A percentile compares a stretch with the other conserved stretches of the same genome.
Evolutionary conservation across 306 rosid species (phyloP).

Genomic region (Pachyrhizus erosus): DNA sequence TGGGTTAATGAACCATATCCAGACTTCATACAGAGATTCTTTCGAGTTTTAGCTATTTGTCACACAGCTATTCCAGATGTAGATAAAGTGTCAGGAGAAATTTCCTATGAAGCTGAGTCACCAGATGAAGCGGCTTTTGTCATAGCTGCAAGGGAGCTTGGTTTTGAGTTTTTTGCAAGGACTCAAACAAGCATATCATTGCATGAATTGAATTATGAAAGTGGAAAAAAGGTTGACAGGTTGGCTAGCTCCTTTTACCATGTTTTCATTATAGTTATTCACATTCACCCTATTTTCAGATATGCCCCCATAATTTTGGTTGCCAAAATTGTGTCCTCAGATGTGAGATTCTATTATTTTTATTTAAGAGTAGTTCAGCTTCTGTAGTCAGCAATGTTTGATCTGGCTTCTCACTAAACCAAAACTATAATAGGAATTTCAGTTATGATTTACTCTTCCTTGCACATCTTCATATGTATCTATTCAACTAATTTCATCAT

Average conservation of each 20-base stretch:
- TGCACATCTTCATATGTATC: not conserved
- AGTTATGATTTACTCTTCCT: not conserved
- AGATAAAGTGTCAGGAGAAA: slow-evolving; percentile 57
- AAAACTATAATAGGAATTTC: not conserved
- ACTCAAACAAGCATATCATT: slow-evolving; percentile 71
- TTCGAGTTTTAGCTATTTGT: slow-evolving; percentile 79
- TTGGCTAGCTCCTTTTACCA: slow-evolving; percentile 63
- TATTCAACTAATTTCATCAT: not conserved
- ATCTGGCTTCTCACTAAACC: slow-evolving; percentile 23
- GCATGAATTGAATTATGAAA: slow-evolving; percentile 63
- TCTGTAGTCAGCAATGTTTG: slow-evolving; percentile 1
- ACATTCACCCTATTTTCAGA: not conserved
- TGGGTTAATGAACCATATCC: slow-evolving; percentile 81
- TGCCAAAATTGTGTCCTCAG: not conserved
- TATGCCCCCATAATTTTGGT: not conserved
- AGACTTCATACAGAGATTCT: slow-evolving; percentile 67
- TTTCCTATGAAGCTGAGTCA: slow-evolving; percentile 85
- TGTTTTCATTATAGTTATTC: slow-evolving; percentile 28
- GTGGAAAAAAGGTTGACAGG: slow-evolving; percentile 79
- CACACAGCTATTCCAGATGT: slow-evolving; percentile 80
- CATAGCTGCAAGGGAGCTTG: slow-evolving; percentile 90
- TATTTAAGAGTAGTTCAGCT: not conserved
- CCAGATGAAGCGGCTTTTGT: slow-evolving; percentile 98
- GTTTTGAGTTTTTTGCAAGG: slow-evolving; percentile 73
- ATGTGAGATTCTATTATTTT: not conserved